These are phyloP conservation scores for Fusarium fujikuroi DNA, from an alignment of 2,329 filamentous ascomycete species.

Conservation along the genomic window DNA sequence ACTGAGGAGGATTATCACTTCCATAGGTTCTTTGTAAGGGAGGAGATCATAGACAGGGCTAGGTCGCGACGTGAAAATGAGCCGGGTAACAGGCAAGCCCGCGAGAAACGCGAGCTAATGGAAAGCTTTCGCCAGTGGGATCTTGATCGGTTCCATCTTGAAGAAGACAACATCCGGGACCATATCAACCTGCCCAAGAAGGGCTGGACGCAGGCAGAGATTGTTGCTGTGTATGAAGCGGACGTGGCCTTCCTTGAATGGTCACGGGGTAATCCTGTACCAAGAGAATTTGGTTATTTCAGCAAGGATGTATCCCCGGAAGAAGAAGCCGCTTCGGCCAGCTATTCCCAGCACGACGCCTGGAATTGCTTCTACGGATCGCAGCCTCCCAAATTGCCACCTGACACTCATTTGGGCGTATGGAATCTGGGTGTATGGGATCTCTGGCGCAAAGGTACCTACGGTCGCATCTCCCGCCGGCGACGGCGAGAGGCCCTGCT, in stretches of 20 bases:
- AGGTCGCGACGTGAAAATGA: neutral
- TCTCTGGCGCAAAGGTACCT: neutral
- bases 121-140: neutral
- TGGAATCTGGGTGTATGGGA: neutral
- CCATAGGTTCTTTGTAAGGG: neutral
- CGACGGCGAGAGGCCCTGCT: neutral
- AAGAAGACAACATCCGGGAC: neutral
- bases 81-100: neutral
- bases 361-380: neutral
- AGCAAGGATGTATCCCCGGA: neutral
- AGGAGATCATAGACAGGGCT: neutral
- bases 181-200: neutral
- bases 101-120: neutral
- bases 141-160: rapidly evolving
- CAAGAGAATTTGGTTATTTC: neutral
- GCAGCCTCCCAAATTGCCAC: too few relatives aligned
- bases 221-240: neutral
- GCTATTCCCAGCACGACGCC: neutral
- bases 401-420: too few relatives aligned
- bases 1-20: neutral
- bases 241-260: neutral
- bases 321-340: neutral
- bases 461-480: neutral
- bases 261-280: neutral
- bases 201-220: neutral